Conservation (phyloP, 1,139 yeast genomes). For the Protomyces pachydermus region DNA sequence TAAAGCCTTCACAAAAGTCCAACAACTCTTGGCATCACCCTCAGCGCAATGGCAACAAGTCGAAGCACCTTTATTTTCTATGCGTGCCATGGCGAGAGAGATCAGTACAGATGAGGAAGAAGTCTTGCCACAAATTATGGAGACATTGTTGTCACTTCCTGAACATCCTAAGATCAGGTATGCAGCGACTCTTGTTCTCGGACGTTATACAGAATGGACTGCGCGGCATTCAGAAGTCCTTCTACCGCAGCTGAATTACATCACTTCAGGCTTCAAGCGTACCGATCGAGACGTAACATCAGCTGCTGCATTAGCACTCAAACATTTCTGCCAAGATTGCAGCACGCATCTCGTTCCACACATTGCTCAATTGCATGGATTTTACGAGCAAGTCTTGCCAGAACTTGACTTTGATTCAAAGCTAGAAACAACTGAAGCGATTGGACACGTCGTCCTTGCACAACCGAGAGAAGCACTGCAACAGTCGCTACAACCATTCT, state of each 20-base stretch:
- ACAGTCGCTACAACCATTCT: constrained; percentile 53
- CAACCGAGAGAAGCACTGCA: constrained; percentile 48
- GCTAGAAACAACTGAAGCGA: constrained; percentile 80
- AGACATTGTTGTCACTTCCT: constrained; percentile 62
- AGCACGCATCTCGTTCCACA: constrained; percentile 59
- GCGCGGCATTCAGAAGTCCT: constrained; percentile 74
- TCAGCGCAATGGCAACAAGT: constrained; percentile 67
- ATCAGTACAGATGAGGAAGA: constrained; percentile 63
- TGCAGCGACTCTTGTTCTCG: constrained; percentile 86
- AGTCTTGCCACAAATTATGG: constrained; percentile 75
- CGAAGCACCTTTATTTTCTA: constrained; percentile 84
- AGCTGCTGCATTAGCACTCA: constrained; percentile 90
- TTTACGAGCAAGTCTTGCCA: constrained; percentile 60
- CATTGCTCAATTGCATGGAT: constrained; percentile 68
- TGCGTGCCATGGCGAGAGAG: constrained; percentile 94
- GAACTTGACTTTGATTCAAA: constrained; percentile 62
- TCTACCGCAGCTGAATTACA: constrained; percentile 77
- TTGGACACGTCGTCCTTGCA: constrained; percentile 73
- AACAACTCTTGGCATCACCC: constrained; percentile 40
- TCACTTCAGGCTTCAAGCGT: constrained; percentile 66
- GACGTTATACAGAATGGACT: constrained; percentile 95
- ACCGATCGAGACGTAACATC: constrained; percentile 55
- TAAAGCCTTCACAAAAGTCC: constrained; percentile 55
- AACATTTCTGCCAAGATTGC: constrained; percentile 94
- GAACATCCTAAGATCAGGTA: constrained; percentile 83